Base-by-base conservation (phyloP, 768 basidiomycete genomes). In the Psilocybe tampanensis region DNA sequence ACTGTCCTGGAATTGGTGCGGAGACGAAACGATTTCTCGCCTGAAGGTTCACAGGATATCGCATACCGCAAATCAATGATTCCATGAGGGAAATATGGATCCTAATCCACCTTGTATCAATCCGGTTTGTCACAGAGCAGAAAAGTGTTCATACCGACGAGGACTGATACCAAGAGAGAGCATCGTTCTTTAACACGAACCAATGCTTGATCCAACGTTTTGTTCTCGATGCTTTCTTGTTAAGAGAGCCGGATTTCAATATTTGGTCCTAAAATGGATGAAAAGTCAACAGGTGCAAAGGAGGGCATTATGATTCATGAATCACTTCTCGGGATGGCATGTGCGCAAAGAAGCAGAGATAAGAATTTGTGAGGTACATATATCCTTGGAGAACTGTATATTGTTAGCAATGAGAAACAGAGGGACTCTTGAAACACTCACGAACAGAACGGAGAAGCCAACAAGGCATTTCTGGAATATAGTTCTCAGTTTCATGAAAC, bases 31-130 rank as follows among this genome's bases (percentile, higher is more conserved):
- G 87, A 91, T 64, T 80, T 89, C 64, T 94, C 90, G 13, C 85
- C 83, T 2, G 79, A 73, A 0, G 92, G 77, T 52, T 98, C 95
- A 68, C 96, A 97, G 21, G 90, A 84, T 44, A 93, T 89, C 7
- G 91, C 90, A 72, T 98, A 98, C 58, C 95, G 91, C 29, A 99
- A 75, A 66, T 97, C 94, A n/a, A 95, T 81, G 54, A 98, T 94
- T 22, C 95, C 97, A 62, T 95, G 92, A 11, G 95, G 92, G 70
- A 99, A 99, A 73, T 99, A 99, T 1, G 95, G 96, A 65, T 99
- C 95, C 94, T 96, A 59, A 22, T 29, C 24, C 22, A 18, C 56
- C 17, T 56, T 15, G 41, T 7, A 49, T 41, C 12, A 24, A 36
- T 7, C 8, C 5, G 21, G 7, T 24, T 32, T n/a, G 7, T 26